A percentile compares a stretch with the other conserved stretches of the same genome.
These are phyloP conservation scores for Colletotrichum limetticola DNA, from an alignment of 2,329 filamentous ascomycete species.

Conservation along the genomic window DNA sequence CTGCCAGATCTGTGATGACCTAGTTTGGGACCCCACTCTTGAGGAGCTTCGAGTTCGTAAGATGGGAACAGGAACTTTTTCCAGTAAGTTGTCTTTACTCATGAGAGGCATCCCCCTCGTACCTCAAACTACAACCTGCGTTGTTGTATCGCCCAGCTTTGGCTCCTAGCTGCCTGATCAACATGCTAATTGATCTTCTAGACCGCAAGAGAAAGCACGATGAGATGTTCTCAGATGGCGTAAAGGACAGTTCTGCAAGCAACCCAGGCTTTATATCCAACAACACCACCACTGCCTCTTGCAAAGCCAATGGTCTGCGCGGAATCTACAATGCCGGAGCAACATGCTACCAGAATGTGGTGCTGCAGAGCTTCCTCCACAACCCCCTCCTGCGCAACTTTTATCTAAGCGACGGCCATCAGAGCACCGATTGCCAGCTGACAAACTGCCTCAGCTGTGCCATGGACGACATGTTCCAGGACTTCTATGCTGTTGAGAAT, in stretches of 20 bases:
- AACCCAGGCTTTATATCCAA: conserved; percentile 80
- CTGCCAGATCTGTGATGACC: conserved; percentile 85
- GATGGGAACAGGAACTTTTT: conserved; percentile 73
- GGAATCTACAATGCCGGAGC: conserved; percentile 98
- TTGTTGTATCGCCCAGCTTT: no score
- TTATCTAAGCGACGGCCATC: conserved; percentile 91
- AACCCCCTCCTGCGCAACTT: conserved; percentile 93
- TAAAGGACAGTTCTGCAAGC: conserved; percentile 60
- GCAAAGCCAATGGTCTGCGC: conserved; percentile 86
- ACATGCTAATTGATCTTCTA: conserved; percentile 38
- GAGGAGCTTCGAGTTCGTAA: conserved; percentile 80
- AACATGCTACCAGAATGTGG: conserved; percentile 97
- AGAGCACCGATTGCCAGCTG: conserved; percentile 75
- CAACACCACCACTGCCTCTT: conserved; percentile 84
- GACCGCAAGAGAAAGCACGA: conserved; percentile 81
- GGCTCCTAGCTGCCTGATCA: background rate
- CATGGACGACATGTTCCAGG: conserved; percentile 80
- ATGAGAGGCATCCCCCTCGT: conserved; percentile 19
- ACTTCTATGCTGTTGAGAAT: conserved; percentile 78
- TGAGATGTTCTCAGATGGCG: conserved; percentile 72
- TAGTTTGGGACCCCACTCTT: conserved; percentile 84
- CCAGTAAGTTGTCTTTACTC: conserved; percentile 57
- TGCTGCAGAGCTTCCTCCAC: conserved; percentile 92
- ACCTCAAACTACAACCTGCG: background rate
- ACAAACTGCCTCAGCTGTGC: conserved; percentile 74